Conservation (phyloP, 345 rosid genomes). For the Bretschneidera sinensis region DNA sequence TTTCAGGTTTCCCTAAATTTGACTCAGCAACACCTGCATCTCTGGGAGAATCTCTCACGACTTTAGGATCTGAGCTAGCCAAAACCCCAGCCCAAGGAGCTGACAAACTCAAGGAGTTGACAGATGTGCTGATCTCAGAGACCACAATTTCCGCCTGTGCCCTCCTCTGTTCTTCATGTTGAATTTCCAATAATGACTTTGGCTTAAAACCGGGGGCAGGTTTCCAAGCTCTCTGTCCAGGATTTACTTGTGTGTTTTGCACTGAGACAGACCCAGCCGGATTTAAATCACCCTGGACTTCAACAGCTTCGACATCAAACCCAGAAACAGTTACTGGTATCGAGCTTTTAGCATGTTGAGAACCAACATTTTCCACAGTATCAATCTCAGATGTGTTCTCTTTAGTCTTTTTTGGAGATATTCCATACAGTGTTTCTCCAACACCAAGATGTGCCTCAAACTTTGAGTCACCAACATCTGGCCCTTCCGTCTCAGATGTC, state of each 20-base stretch:
- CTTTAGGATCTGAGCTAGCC: conserved; percentile 47
- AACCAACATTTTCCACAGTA: conserved; percentile 28
- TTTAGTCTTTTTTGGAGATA: conserved; percentile 21
- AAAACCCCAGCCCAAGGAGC: conserved; percentile 83
- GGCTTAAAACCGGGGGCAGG: conserved; percentile 97
- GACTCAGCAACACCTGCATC: conserved; percentile 34
- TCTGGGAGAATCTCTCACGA: conserved; percentile 35
- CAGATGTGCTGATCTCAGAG: conserved; percentile 43
- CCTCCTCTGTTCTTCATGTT: conserved; percentile 83
- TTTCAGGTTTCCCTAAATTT: conserved; percentile 36
- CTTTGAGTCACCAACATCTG: conserved; percentile 28
- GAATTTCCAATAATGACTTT: conserved; percentile 93
- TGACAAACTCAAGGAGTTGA: conserved; percentile 34
- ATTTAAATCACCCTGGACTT: conserved; percentile 34
- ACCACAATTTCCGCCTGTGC: conserved; percentile 52
- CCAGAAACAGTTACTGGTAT: conserved; percentile 19
- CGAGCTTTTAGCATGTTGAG: conserved; percentile 27
- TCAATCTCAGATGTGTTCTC: conserved; percentile 27
- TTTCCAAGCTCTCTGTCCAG: conserved; percentile 77
- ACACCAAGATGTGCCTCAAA: conserved; percentile 16
- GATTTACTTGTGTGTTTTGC: conserved; percentile 31
- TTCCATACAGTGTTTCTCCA: conserved; percentile 20
- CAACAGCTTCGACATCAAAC: conserved; percentile 29
- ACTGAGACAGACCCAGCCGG: conserved; percentile 19
- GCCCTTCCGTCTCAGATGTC: conserved; percentile 39